Conservation (phyloP, 805 yeast genomes). For the Teunomyces cretensis region DNA sequence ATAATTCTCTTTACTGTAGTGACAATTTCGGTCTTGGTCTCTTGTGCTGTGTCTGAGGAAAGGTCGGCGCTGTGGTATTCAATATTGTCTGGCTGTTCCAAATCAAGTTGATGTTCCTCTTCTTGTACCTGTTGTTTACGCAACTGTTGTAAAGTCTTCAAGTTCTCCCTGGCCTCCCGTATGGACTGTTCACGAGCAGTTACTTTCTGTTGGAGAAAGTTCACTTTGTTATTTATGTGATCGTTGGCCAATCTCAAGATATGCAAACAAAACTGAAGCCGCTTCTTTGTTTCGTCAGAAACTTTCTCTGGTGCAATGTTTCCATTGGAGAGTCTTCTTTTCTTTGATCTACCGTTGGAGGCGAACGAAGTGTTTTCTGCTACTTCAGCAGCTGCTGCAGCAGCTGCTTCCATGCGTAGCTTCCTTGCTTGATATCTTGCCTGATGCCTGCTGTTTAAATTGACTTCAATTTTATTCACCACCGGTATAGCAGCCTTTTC, state of each 20-base stretch:
- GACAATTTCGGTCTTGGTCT: slow-evolving; percentile 78
- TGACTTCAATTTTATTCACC: slow-evolving; percentile 48
- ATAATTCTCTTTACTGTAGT: slow-evolving; percentile 88
- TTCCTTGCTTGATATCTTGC: slow-evolving; percentile 16
- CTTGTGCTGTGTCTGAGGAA: slow-evolving; percentile 23
- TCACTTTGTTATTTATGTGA: slow-evolving; percentile 67
- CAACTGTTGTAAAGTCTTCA: neutral
- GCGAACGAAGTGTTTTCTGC: neutral
- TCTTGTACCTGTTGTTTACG: slow-evolving; percentile 14
- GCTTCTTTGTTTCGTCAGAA: slow-evolving; percentile 70
- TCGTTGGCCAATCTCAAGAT: slow-evolving; percentile 78
- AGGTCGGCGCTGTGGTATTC: slow-evolving; percentile 27
- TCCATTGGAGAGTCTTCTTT: slow-evolving; percentile 3
- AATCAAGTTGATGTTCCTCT: slow-evolving; percentile 8
- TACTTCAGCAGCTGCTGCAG: slow-evolving; percentile 3
- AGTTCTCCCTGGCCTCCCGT: slow-evolving; percentile 19
- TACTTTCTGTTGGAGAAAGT: slow-evolving; percentile 53
- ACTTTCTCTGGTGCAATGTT: slow-evolving; percentile 18
- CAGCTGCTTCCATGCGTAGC: slow-evolving; percentile 14
- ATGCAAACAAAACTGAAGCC: slow-evolving; percentile 76
- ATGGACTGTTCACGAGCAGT: slow-evolving; percentile 42
- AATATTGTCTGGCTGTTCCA: slow-evolving; percentile 5
- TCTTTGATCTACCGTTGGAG: slow-evolving; percentile 3
- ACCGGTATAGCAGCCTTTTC: slow-evolving; percentile 57
- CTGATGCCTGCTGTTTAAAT: slow-evolving; percentile 41